Percentiles rank a stretch among this genome's conserved stretches.
These are phyloP conservation scores for Pueraria montana DNA, from an alignment of 306 rosid genomes.

Conservation along the genomic window DNA sequence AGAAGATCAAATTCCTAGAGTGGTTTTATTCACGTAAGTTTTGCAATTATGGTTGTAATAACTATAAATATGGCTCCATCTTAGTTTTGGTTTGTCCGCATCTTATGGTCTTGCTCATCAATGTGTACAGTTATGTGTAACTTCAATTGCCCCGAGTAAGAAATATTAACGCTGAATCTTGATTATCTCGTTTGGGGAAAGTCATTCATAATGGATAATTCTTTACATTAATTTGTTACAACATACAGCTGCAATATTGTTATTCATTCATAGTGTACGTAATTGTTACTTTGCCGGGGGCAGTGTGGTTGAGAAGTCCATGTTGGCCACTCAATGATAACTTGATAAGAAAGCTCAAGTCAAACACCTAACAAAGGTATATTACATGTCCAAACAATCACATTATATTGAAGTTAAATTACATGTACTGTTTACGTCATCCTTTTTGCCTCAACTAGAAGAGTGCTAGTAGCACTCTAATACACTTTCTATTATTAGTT, in stretches of 20 bases:
- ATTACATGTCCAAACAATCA: neutral
- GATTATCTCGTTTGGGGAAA: neutral
- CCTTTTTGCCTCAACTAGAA: neutral
- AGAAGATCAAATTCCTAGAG: slow-evolving; percentile 21
- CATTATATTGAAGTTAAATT: neutral
- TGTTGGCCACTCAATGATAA: neutral
- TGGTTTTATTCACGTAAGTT: neutral
- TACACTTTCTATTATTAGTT: too few species aligned
- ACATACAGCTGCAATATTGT: neutral
- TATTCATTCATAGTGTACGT: neutral
- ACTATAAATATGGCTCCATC: neutral
- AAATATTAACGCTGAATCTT: neutral
- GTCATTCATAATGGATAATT: neutral
- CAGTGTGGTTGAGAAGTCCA: neutral
- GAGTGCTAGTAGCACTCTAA: too few species aligned
- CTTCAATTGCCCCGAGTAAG: slow-evolving; percentile 5
- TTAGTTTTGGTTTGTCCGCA: slow-evolving; percentile 25
- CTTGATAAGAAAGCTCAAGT: neutral
- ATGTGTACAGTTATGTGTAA: slow-evolving; percentile 22
- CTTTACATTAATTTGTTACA: neutral
- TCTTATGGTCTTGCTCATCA: slow-evolving; percentile 13
- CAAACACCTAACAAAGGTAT: neutral
- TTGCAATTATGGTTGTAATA: slow-evolving; percentile 22
- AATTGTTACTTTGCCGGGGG: neutral
- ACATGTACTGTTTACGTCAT: neutral